Percentiles rank a stretch among this genome's conserved stretches.
These are phyloP conservation scores for Lepidium africanum DNA, from an alignment of 345 rosid genomes.

Conservation along the genomic window DNA sequence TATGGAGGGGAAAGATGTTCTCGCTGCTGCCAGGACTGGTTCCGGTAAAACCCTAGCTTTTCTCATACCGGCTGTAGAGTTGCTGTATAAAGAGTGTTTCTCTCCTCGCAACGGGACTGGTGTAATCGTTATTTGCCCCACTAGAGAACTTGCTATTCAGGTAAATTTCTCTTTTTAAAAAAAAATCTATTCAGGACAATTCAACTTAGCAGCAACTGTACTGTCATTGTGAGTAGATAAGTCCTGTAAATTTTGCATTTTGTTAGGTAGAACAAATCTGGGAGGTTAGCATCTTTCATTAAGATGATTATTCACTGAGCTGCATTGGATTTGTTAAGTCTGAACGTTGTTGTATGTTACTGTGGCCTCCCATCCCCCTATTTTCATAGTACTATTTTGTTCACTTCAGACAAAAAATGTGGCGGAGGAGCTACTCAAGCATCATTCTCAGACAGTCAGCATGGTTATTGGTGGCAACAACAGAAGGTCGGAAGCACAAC, in stretches of 20 bases:
- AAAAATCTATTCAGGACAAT: neutral
- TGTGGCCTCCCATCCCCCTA: neutral
- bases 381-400: neutral
- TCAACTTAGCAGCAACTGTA: neutral
- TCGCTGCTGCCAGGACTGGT: constrained; percentile 97
- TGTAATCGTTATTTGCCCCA: constrained; percentile 87
- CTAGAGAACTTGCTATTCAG: constrained; percentile 98
- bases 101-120: constrained; percentile 80
- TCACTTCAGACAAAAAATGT: constrained; percentile 73
- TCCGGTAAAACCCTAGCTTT: constrained; percentile 98
- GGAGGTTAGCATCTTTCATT: neutral
- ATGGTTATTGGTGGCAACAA: constrained; percentile 91
- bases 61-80: constrained; percentile 82
- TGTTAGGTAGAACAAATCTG: neutral
- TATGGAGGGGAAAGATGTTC: constrained; percentile 83
- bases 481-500: constrained; percentile 79
- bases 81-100: constrained; percentile 58
- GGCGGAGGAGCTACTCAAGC: constrained; percentile 82
- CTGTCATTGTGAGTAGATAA: neutral
- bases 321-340: neutral
- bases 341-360: neutral
- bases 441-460: constrained; percentile 78
- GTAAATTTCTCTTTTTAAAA: constrained; percentile 30
- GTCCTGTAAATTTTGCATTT: neutral
- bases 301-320: neutral